Evolutionary conservation across 345 rosid species (phyloP), one percentile per base, ranked within the genome.

Genomic region (Eutrema japonicum): DNA sequence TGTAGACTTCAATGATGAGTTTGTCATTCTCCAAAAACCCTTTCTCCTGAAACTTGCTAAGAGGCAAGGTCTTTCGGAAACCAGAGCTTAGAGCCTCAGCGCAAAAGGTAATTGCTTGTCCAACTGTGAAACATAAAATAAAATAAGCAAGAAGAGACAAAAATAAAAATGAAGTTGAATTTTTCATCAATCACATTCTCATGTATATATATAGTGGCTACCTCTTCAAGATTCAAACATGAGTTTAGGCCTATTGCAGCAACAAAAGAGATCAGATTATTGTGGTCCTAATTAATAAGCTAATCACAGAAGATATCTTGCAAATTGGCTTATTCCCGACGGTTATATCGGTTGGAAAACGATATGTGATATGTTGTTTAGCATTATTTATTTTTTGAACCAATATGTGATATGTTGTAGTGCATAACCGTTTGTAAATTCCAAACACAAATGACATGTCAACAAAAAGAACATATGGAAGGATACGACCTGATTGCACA

Each of bases 1-100:
- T 63, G 47, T 63, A 72, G 12, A 72, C 54, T 41, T 72, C 70
- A 43, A 72, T 30, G 27, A 72, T 52, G 76, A 63, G 38, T 62
- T 2, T 62, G 35, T 72, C 63, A 5, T 62, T 54, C 29, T 72
- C 63, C 46, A 72, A 35, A 42, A 30, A 32, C n/a, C 47, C 69
- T 32, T 12, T 6, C 33, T 63, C 54, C 7, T 36, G 11, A 33
- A 72, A 43, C 46, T 63, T 72, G 63, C 47, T 53, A 8, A 53
- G 38, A 42, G 63, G 63, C 54, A 72, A 33, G 8, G 37, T 13
- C 12, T 18, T 22, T 18, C 0, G 0, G 18, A 0, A 10, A 72
- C 62, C 63, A 29, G 29, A 12, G 2, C 0, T 0, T 33, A 2
- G 14, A 33, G 0, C 0, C 18, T 32, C 0, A 32, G 29, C 46